Base-by-base conservation (phyloP, 1,284 basidiomycete genomes). In the Sanghuangporus baumii region DNA sequence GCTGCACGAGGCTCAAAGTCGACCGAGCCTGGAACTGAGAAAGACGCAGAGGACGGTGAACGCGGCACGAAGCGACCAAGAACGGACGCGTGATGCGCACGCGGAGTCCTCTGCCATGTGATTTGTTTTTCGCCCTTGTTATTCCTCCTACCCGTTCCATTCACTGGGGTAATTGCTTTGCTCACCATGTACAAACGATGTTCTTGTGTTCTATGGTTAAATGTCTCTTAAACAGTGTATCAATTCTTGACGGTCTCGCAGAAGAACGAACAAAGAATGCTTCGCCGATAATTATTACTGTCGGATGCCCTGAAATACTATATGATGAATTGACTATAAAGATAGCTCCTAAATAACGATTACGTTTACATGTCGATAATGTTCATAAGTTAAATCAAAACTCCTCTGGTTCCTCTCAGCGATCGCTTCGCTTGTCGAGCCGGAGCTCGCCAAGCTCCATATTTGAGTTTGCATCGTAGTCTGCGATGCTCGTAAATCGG, bases 11-110 rank as follows among this genome's bases (percentile, higher is more conserved):
- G 66, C 8, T 68, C 64, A 23, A 71, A 70, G 12, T 63, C 67
- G 41, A 62, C 69, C 41, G 64, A 69, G 38, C 66, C 59, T 38
- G 57, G 64, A 36, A 62, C 55, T 20, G 66, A 52, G 9, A 55
- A 65, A 31, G 64, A 61, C 1, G 64, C 66, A 12, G 69, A 66
- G 6, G 65, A 62, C 23, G 62, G 66, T 57, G 62, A 62, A 2
- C 63, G 66, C 64, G 63, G 58, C 66, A 60, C 61, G 51, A 74
- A 75, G 69, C 66, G 71, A 67, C 68, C 66, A 59, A 72, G 73
- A 47, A 66, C 67, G 14, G 73, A 73, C 26, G 61, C 56, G 18
- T 62, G 50, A 62, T 52, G 6, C 7, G 7, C 31, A 52, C 14
- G 23, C 31, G 14, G 6, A 14, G 11, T 11, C 11, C 51, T 23